Evolutionary conservation across 768 basidiomycete genomes (phyloP).

Genomic region (Panaeolus papilionaceus): DNA sequence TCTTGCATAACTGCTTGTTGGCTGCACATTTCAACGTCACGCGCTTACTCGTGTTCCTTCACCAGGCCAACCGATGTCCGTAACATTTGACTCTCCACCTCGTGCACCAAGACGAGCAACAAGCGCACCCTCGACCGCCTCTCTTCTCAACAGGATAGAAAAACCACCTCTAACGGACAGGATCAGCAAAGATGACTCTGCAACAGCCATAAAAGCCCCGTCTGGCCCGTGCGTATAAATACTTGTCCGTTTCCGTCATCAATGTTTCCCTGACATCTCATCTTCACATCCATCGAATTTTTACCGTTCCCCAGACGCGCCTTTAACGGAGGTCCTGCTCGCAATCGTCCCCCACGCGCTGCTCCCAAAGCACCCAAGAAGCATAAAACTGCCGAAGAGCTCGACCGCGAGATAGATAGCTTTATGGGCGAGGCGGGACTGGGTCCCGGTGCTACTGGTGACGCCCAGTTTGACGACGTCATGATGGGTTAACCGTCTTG

Average conservation of each 20-base stretch:
- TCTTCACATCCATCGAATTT: neutral
- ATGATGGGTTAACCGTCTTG: neutral
- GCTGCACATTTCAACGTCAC: neutral
- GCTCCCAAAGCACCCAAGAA: conserved; percentile 45
- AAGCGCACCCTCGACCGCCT: conserved; percentile 59
- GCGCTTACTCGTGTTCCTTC: neutral
- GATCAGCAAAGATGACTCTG: conserved; percentile 53
- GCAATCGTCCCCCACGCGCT: conserved; percentile 44
- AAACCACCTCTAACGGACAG: conserved; percentile 76
- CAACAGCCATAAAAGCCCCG: conserved; percentile 37
- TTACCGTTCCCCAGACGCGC: conserved; percentile 31
- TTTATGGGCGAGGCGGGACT: conserved; percentile 73
- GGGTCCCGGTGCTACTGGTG: conserved; percentile 16
- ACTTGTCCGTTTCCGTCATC: neutral
- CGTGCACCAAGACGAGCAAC: conserved; percentile 47
- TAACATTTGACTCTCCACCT: conserved; percentile 62
- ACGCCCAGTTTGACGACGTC: conserved; percentile 8
- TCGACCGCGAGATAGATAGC: conserved; percentile 88
- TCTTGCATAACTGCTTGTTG: neutral
- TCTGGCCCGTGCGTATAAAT: conserved; percentile 43
- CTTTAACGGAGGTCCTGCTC: conserved; percentile 52
- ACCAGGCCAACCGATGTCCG: conserved; percentile 79
- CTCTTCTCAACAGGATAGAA: conserved; percentile 77
- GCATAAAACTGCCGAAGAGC: conserved; percentile 78
- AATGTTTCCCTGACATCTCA: neutral